Evolutionary conservation across 2,329 filamentous ascomycete species (phyloP).

Genomic region (Atkinsonella texensis): DNA sequence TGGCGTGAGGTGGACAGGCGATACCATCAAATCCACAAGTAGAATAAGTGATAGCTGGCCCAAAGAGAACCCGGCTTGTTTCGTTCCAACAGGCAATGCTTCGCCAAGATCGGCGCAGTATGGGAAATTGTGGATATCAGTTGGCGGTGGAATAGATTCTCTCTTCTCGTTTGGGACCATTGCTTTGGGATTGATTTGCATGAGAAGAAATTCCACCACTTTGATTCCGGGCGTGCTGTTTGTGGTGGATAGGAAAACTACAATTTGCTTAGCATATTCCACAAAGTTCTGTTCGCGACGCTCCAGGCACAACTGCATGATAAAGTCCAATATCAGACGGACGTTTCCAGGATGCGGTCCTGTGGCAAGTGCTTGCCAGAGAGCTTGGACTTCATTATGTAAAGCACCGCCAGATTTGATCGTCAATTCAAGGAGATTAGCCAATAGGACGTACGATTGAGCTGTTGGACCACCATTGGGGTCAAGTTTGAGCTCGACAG

Average conservation of each 20-base stretch:
- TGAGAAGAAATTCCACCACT: slow-evolving; percentile 83
- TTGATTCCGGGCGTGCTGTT: slow-evolving; percentile 64
- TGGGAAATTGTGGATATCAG: slow-evolving; percentile 63
- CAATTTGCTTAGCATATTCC: slow-evolving; percentile 94
- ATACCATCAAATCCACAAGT: slow-evolving; percentile 90
- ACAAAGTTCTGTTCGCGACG: slow-evolving; percentile 96
- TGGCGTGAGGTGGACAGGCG: slow-evolving; percentile 66
- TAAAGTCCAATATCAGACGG: slow-evolving; percentile 86
- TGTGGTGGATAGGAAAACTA: slow-evolving; percentile 86
- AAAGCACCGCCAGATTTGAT: slow-evolving; percentile 79
- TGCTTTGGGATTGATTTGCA: slow-evolving; percentile 87
- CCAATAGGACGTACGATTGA: slow-evolving; percentile 85
- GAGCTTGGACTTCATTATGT: slow-evolving; percentile 91
- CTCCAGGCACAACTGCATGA: slow-evolving; percentile 87
- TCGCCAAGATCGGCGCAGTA: slow-evolving; percentile 80
- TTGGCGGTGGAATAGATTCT: slow-evolving; percentile 53
- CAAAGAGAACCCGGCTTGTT: slow-evolving; percentile 80
- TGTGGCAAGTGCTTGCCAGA: slow-evolving; percentile 93
- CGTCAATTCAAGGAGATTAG: slow-evolving; percentile 92
- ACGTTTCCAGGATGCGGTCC: slow-evolving; percentile 91
- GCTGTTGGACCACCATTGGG: slow-evolving; percentile 84
- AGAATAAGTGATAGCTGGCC: slow-evolving; percentile 89
- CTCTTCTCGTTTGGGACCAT: slow-evolving; percentile 89
- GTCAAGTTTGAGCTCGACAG: slow-evolving; percentile 83
- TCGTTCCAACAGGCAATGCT: slow-evolving; percentile 76